Percentiles rank a stretch among this genome's conserved stretches.
Evolutionary conservation across 805 yeast genomes (phyloP).

Genomic region (Barnettozyma populi): DNA sequence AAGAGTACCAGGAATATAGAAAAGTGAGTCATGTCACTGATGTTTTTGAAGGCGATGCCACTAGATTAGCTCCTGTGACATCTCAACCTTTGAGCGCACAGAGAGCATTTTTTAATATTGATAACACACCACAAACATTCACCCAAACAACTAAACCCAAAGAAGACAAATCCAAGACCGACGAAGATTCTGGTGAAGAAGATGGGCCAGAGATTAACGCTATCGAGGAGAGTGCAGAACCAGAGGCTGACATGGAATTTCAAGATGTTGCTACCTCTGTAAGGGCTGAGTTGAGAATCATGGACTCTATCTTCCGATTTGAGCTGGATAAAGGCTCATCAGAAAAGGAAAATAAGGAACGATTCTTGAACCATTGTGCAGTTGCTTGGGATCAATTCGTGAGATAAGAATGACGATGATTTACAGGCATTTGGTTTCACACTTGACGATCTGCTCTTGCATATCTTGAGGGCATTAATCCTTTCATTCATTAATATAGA

Average conservation of each 20-base stretch:
- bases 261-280: slow-evolving; percentile 7
- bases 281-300: slow-evolving; percentile 16
- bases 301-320: slow-evolving; percentile 21
- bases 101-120: slow-evolving; percentile 33
- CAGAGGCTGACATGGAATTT: slow-evolving; percentile 12
- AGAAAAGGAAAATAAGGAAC: slow-evolving; percentile 19
- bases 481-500: slow-evolving; percentile 14
- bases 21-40: slow-evolving; percentile 37
- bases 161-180: slow-evolving; percentile 9
- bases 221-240: slow-evolving; percentile 30
- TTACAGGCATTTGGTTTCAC: background rate
- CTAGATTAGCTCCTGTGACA: slow-evolving; percentile 42
- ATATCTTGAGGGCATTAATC: background rate
- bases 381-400: slow-evolving; percentile 31
- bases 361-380: slow-evolving; percentile 30
- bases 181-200: slow-evolving; percentile 15
- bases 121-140: slow-evolving; percentile 14
- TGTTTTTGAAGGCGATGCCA: slow-evolving; percentile 42
- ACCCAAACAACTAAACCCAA: background rate
- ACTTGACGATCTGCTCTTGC: background rate
- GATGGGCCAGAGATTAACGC: slow-evolving; percentile 30
- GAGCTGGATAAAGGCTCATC: slow-evolving; percentile 15
- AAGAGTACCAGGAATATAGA: slow-evolving; percentile 20
- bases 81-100: slow-evolving; percentile 51
- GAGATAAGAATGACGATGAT: slow-evolving; percentile 1